Evolutionary conservation across 257 asterid genomes (phyloP), one percentile per base, ranked within the genome.

Genomic region (Solanum dulcamara): DNA sequence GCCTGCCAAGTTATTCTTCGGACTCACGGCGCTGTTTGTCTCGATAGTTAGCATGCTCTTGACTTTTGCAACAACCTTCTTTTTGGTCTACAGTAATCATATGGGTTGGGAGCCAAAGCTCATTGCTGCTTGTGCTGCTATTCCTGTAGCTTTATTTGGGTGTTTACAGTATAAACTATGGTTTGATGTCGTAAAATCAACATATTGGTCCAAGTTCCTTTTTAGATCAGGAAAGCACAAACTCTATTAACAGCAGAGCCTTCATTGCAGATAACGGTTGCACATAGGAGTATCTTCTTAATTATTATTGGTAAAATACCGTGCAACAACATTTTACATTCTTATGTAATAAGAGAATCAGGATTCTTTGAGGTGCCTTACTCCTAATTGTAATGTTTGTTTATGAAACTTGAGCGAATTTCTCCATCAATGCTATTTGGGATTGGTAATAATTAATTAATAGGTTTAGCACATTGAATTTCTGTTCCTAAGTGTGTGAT

Each of bases 11-110:
- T 84, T 87, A 70, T 7, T 80, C 26, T 4, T 30, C 11, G 87
- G 89, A 28, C 68, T 86, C 3, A 7, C 70, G 0, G 1, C 89
- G 3, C 75, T 87, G 12, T 84, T 83, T 32, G 66, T 37, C 7
- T 83, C 87, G 0, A 44, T 84, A 22, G 42, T 75, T 37, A 22
- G 67, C 30, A 38, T 84, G 81, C 26, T 83, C n/a, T 1, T 84
- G 6, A 55, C 84, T 6, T 86, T 83, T 35, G 55, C 74, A n/a
- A n/a, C 84, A 6, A 46, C 86, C 22, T 86, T 83, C 81, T 74
- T 86, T 50, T 33, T 83, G 85, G 60, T 75, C 57, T 86, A 85
- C 30, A 42, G n/a, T 13, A 46, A 85, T 72, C 55, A 40, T 12
- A 40, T 1, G 20, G 84, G 10, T 35, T 66, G 64, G 44, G 60